A percentile compares a stretch with the other conserved stretches of the same genome.
Evolutionary conservation across 2,329 filamentous ascomycete genomes (phyloP).

Genomic region (Magnaporthiopsis incrustans): DNA sequence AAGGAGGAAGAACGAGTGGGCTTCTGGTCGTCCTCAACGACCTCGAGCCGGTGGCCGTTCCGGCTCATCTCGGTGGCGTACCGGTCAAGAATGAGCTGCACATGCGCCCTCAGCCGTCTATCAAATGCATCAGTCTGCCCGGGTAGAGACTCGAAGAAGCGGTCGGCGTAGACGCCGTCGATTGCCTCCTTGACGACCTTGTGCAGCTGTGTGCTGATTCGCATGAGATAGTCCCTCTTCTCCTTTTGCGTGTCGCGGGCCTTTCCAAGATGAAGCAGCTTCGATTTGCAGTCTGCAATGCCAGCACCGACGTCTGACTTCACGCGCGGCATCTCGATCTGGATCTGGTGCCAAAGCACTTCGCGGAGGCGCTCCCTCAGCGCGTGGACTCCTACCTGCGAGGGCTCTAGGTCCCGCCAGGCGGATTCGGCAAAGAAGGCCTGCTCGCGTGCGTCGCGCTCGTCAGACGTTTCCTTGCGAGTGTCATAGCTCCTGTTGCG

Average conservation of each 20-base stretch:
- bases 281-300: slow-evolving; percentile 23
- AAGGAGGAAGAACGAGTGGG: not conserved
- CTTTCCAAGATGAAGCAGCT: slow-evolving; percentile 31
- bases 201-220: slow-evolving; percentile 19
- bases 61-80: slow-evolving; percentile 37
- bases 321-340: slow-evolving; percentile 34
- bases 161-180: slow-evolving; percentile 20
- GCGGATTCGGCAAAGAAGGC: slow-evolving; percentile 33
- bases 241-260: slow-evolving; percentile 8
- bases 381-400: slow-evolving; percentile 36
- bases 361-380: slow-evolving; percentile 41
- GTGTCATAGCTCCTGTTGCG: slow-evolving; percentile 34
- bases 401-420: slow-evolving; percentile 28
- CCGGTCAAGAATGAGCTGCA: slow-evolving; percentile 38
- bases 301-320: slow-evolving; percentile 32
- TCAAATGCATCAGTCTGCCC: slow-evolving; percentile 14
- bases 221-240: slow-evolving; percentile 21
- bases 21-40: slow-evolving; percentile 17
- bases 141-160: slow-evolving; percentile 23
- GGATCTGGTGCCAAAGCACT: slow-evolving; percentile 40
- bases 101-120: slow-evolving; percentile 40
- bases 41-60: slow-evolving; percentile 31
- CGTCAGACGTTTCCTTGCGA: slow-evolving; percentile 17
- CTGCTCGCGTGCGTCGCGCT: slow-evolving; percentile 31
- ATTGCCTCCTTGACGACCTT: slow-evolving; percentile 17